Percentiles rank a stretch among this genome's conserved stretches.
phyloP scores from a whole-genome alignment of 2,329 filamentous ascomycete species.

The Nemania sp. region DNA sequence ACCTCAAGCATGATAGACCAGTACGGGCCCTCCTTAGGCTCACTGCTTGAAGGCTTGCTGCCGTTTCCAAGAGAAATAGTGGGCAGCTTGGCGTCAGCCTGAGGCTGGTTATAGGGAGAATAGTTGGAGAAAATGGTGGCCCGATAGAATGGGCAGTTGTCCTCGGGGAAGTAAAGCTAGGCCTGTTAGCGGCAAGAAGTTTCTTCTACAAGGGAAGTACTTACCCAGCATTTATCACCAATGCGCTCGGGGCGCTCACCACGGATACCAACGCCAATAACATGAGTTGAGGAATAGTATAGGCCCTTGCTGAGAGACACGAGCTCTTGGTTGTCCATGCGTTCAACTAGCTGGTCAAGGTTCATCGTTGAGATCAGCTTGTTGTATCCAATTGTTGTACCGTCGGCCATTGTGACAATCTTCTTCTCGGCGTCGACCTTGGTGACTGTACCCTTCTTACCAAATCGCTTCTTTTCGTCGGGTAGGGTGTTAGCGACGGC shows the following conservation, averaged over 20 bases:
- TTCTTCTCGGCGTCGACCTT: conserved; percentile 90
- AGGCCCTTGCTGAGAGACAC: conserved; percentile 86
- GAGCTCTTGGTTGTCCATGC: conserved; percentile 89
- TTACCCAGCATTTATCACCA: conserved; percentile 98
- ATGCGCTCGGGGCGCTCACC: conserved; percentile 93
- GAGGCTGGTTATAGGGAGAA: conserved; percentile 97
- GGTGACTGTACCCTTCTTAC: conserved; percentile 83
- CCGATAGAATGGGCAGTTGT: conserved; percentile 99
- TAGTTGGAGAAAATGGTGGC: conserved; percentile 99
- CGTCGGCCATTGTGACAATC: conserved; percentile 83
- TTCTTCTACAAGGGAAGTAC: conserved; percentile 45
- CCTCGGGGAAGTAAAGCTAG: conserved; percentile 94
- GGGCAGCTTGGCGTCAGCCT: conserved; percentile 82
- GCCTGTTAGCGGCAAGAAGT: conserved; percentile 24
- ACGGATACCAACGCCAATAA: conserved; percentile 94
- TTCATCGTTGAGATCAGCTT: conserved; percentile 97
- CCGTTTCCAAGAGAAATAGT: conserved; percentile 89
- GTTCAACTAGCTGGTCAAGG: conserved; percentile 87
- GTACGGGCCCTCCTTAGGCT: conserved; percentile 90
- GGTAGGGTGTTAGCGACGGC: conserved; percentile 94
- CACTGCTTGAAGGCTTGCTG: conserved; percentile 78
- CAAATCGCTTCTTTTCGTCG: conserved; percentile 90
- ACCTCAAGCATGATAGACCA: conserved; percentile 99
- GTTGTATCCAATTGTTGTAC: conserved; percentile 89
- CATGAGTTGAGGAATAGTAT: conserved; percentile 97